Conservation (phyloP, 306 rosid genomes). For the Luffa aegyptiaca region DNA sequence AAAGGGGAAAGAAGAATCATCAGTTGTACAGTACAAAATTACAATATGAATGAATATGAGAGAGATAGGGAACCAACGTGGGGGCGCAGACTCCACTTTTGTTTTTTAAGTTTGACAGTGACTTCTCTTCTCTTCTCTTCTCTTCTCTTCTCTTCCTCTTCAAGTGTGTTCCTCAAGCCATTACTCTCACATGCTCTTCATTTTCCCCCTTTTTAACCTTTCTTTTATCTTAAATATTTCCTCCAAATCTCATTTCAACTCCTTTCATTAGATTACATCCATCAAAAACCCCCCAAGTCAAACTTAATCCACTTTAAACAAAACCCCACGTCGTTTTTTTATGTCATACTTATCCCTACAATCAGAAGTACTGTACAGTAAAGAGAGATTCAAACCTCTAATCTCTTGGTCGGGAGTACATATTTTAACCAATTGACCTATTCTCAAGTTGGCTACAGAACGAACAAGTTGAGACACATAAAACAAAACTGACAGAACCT, state of each 20-base stretch:
- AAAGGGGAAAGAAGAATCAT: not conserved
- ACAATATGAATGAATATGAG: not conserved
- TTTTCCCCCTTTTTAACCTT: not conserved
- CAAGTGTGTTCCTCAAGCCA: conserved; percentile 4
- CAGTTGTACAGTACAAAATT: not conserved
- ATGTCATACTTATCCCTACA: too few species aligned
- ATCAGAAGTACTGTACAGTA: too few species aligned
- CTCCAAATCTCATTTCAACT: not conserved
- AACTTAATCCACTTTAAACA: not conserved
- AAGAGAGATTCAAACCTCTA: too few species aligned
- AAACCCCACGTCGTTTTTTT: too few species aligned
- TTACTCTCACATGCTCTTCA: conserved; percentile 3
- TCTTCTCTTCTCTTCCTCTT: too few species aligned
- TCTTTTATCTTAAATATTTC: not conserved
- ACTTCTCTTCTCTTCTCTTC: not conserved
- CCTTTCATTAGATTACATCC: not conserved
- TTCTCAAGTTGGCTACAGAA: too few species aligned
- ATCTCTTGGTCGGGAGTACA: too few species aligned
- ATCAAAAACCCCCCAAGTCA: not conserved
- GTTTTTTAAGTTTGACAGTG: not conserved
- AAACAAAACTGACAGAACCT: conserved; percentile 8
- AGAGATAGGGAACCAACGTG: conserved; percentile 6
- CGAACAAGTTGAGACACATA: not conserved
- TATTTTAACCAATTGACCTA: too few species aligned
- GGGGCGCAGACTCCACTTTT: conserved; percentile 3